These are phyloP conservation scores for Antrodiella citrinella DNA, from an alignment of 768 basidiomycete genomes.

Conservation along the genomic window DNA sequence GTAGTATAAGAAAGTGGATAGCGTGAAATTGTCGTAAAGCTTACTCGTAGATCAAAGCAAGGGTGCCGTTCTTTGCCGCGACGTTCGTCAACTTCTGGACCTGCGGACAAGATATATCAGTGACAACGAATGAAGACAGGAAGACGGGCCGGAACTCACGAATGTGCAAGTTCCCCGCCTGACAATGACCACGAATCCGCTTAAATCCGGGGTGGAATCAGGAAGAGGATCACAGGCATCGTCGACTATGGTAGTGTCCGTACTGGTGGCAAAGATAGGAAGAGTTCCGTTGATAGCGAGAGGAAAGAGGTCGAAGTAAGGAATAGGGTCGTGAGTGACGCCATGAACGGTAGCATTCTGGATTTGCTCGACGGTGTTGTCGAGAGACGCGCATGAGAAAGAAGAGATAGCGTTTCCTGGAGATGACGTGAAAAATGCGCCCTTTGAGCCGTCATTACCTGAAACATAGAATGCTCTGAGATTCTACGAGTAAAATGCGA, in stretches of 20 bases:
- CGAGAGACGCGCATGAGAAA: slow-evolving; percentile 48
- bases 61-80: slow-evolving; percentile 43
- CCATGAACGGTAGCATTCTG: slow-evolving; percentile 48
- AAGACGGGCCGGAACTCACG: too few species aligned
- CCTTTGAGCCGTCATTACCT: slow-evolving; percentile 37
- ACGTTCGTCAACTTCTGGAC: slow-evolving; percentile 44
- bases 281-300: slow-evolving; percentile 37
- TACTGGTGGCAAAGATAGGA: slow-evolving; percentile 53
- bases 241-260: slow-evolving; percentile 40
- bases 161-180: slow-evolving; percentile 54
- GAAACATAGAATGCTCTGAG: neutral
- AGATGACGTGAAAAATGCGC: slow-evolving; percentile 53
- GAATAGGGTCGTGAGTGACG: slow-evolving; percentile 38
- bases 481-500: too few species aligned
- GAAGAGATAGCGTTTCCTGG: slow-evolving; percentile 47
- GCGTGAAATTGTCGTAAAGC: slow-evolving; percentile 9
- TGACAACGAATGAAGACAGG: too few species aligned
- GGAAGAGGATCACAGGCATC: slow-evolving; percentile 57
- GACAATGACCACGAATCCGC: slow-evolving; percentile 44
- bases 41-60: slow-evolving; percentile 48
- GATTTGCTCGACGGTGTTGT: slow-evolving; percentile 51
- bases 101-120: too few species aligned
- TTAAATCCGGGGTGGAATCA: slow-evolving; percentile 44
- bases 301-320: slow-evolving; percentile 46
- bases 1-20: neutral